phyloP scores from a whole-genome alignment of 768 basidiomycete genomes.

The Leucosporidium yakuticum region DNA sequence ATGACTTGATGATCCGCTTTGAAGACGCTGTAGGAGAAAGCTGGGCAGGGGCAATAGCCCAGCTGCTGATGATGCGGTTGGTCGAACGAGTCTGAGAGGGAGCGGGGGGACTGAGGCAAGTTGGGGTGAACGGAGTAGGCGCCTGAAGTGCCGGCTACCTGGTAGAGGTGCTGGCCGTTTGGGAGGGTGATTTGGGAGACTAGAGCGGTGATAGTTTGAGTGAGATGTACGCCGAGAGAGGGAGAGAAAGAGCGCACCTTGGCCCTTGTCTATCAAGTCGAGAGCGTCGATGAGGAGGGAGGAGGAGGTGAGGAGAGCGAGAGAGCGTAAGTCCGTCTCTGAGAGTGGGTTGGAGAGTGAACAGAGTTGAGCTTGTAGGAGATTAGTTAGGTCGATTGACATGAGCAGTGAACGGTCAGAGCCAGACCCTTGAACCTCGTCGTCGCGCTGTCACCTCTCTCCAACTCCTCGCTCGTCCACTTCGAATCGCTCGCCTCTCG shows the following conservation, averaged over 20 bases:
- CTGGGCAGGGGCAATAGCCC: constrained; percentile 29
- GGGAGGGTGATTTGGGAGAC: constrained; percentile 16
- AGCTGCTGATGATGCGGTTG: background rate
- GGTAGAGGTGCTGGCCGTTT: constrained; percentile 9
- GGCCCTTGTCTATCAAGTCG: constrained; percentile 23
- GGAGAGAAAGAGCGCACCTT: constrained; percentile 1
- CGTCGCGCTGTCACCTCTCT: background rate
- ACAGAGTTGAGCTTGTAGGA: constrained; percentile 2
- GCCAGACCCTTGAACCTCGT: background rate
- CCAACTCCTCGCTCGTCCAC: background rate
- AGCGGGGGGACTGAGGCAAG: background rate
- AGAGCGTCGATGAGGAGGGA: constrained; percentile 14
- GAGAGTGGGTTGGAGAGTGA: constrained; percentile 5
- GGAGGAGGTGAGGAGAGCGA: constrained; percentile 13
- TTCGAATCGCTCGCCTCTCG: background rate
- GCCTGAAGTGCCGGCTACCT: constrained; percentile 8
- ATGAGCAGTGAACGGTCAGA: background rate
- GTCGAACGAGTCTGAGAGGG: too few relatives aligned
- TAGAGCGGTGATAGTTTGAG: background rate
- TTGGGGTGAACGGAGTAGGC: constrained; percentile 21
- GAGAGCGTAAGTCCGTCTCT: constrained; percentile 5
- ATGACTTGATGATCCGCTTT: background rate
- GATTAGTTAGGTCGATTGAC: background rate
- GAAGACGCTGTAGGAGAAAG: constrained; percentile 9
- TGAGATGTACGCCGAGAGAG: background rate